A percentile compares a stretch with the other conserved stretches of the same genome.
These are phyloP conservation scores for Aspergillus sp. DNA, from an alignment of 2,329 filamentous ascomycete species.

Conservation along the genomic window DNA sequence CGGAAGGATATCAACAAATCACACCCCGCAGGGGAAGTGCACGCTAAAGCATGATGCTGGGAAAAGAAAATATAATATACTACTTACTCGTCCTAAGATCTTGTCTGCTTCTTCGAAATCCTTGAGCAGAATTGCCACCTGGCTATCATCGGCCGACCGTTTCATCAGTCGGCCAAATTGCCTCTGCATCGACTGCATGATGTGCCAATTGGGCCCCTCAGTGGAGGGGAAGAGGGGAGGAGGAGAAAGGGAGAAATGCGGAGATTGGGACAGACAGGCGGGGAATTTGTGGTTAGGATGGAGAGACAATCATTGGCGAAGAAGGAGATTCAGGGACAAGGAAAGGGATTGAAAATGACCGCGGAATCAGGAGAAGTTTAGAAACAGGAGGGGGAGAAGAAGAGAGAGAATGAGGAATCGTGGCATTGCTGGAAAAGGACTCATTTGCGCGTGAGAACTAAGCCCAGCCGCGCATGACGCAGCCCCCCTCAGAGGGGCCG, in stretches of 20 bases:
- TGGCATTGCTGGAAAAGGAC: constrained; percentile 1
- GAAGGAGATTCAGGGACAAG: too few species aligned
- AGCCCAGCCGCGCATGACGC: constrained; percentile 22
- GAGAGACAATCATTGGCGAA: too few species aligned
- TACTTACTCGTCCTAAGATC: constrained; percentile 68
- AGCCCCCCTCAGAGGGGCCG: constrained; percentile 15
- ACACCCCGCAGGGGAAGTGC: not conserved
- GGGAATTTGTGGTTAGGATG: not conserved
- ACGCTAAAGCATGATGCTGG: not conserved
- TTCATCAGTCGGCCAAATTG: constrained; percentile 73
- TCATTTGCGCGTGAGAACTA: too few species aligned
- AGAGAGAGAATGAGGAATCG: too few species aligned
- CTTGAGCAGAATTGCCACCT: constrained; percentile 71
- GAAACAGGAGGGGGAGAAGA: too few species aligned
- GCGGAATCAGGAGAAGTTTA: too few species aligned
- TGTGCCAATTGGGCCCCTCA: constrained; percentile 22
- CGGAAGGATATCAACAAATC: not conserved
- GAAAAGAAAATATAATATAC: not conserved
- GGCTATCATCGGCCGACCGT: constrained; percentile 72
- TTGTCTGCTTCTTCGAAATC: constrained; percentile 81
- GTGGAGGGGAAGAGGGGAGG: constrained; percentile 1
- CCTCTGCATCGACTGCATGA: constrained; percentile 61
- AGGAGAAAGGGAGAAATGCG: not conserved
- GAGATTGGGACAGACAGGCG: not conserved
- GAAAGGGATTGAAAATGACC: too few species aligned